Percentiles rank a stretch among this genome's conserved stretches.
Evolutionary conservation across 176 grass and related monocot genomes (phyloP).

Genomic region (Eremochloa ophiuroides): DNA sequence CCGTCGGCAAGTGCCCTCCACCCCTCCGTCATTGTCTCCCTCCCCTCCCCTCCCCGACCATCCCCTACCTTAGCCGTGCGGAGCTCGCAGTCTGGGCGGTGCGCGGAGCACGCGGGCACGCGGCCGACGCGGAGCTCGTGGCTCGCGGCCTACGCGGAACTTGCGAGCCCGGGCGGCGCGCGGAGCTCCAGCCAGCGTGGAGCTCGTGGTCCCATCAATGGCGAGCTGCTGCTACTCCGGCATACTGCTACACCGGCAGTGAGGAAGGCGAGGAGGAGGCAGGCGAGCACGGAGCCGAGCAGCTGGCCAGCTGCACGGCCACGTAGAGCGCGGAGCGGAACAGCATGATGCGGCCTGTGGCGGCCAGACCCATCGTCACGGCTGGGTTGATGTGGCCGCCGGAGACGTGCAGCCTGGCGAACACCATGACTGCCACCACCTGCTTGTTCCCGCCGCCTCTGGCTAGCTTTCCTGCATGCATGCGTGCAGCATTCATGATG

Average conservation of each 20-base stretch:
- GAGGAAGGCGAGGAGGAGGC: constrained; percentile 73
- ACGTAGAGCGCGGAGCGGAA: constrained; percentile 69
- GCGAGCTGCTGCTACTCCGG: too few species aligned
- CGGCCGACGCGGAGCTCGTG: too few species aligned
- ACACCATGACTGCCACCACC: constrained; percentile 69
- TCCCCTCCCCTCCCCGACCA: too few species aligned
- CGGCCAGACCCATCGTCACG: constrained; percentile 66
- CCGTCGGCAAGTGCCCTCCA: too few species aligned
- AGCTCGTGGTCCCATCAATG: too few species aligned
- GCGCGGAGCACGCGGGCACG: constrained; percentile 39
- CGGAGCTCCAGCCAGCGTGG: too few species aligned
- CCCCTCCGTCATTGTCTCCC: too few species aligned
- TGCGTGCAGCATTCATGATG: too few species aligned
- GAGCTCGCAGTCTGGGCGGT: too few species aligned
- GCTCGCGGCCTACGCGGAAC: too few species aligned
- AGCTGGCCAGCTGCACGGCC: constrained; percentile 56
- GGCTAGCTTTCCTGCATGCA: constrained; percentile 51
- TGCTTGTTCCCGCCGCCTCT: constrained; percentile 50
- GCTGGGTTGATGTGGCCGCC: constrained; percentile 86
- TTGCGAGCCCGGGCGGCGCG: too few species aligned
- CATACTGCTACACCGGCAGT: constrained; percentile 23
- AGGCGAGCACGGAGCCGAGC: constrained; percentile 48
- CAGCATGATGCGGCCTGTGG: constrained; percentile 63
- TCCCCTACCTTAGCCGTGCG: too few species aligned
- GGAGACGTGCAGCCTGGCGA: constrained; percentile 78